Base-by-base conservation (phyloP, 164 flowering plant species). In the Paratinospora sagittata region DNA sequence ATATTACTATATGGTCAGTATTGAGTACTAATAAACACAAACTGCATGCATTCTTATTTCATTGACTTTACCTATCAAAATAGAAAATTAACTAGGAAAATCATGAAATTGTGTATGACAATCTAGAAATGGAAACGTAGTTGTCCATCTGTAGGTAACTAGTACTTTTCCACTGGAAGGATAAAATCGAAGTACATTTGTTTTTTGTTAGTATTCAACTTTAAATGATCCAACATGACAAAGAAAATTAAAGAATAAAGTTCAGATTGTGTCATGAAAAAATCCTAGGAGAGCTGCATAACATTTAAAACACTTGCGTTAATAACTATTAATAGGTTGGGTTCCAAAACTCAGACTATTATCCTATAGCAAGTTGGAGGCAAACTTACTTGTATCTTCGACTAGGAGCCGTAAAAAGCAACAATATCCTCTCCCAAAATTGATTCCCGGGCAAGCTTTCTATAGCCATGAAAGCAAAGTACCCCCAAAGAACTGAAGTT, bases 391-490 rank as follows among this genome's bases (percentile, higher is more conserved):
- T 94, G 81, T 85, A 91, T 89, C 98, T 84, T 80, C 97, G 83
- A 76, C 92, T 89, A 17, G 98, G 98, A 79, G 96, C 95, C 26
- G 95, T 92, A 75, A 94, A 91, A 67, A 94, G 93, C 74, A 89
- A 72, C 72, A 94, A 76, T 67, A 90, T 87, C 71, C 98, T 88
- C 85, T 94, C 98, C 98, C 98, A 94, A 64, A 88, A 92, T 69
- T 94, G 97, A 77, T 91, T 94, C 72, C 98, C 98, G 1, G 98
- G 97, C 83, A 94, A 85, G 82, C 96, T 94, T 76, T 94, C 98
- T 63, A 94, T 91, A 41, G 98, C 98, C 98, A 94, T 94, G 85
- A 88, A 94, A 65, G 98, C 98, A 81, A 94, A 94, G 81, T 94
- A 94, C 2, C 98, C 98, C 61, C 61, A 55, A 3, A 55, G 61